Conservation (phyloP, 1,139 yeast species). For the Yamadazyma buinensis region DNA sequence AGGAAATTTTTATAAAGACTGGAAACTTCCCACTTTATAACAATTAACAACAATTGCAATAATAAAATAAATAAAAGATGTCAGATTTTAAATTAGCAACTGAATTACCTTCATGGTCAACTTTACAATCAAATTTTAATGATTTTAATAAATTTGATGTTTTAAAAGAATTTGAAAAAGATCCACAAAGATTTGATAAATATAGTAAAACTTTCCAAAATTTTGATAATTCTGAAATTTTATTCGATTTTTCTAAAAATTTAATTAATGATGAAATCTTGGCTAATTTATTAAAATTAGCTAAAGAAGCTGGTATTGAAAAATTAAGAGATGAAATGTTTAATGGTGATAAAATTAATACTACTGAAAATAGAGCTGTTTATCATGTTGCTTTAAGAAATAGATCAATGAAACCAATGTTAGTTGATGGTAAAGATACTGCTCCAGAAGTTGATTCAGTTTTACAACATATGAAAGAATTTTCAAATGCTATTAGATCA, state of each 20-base stretch:
- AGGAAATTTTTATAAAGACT: no score
- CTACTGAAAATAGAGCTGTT: constrained; percentile 95
- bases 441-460: constrained; percentile 88
- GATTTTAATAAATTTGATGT: constrained; percentile 69
- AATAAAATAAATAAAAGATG: constrained; percentile 14
- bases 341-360: constrained; percentile 88
- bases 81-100: constrained; percentile 60
- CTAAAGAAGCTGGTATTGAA: constrained; percentile 88
- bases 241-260: constrained; percentile 94
- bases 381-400: constrained; percentile 95
- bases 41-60: constrained; percentile 1
- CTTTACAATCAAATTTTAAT: constrained; percentile 68
- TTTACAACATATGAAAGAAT: constrained; percentile 92
- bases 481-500: constrained; percentile 81
- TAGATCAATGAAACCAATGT: constrained; percentile 72
- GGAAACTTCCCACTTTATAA: background rate
- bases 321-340: constrained; percentile 86
- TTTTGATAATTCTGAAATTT: constrained; percentile 80
- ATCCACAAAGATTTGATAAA: constrained; percentile 71
- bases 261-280: constrained; percentile 82
- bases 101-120: constrained; percentile 82
- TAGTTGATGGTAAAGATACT: constrained; percentile 85
- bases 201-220: constrained; percentile 74
- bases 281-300: constrained; percentile 64
- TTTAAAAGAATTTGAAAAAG: constrained; percentile 70